Evolutionary conservation across 1,139 yeast species (phyloP).

Genomic region (Yueomyces sp.): DNA sequence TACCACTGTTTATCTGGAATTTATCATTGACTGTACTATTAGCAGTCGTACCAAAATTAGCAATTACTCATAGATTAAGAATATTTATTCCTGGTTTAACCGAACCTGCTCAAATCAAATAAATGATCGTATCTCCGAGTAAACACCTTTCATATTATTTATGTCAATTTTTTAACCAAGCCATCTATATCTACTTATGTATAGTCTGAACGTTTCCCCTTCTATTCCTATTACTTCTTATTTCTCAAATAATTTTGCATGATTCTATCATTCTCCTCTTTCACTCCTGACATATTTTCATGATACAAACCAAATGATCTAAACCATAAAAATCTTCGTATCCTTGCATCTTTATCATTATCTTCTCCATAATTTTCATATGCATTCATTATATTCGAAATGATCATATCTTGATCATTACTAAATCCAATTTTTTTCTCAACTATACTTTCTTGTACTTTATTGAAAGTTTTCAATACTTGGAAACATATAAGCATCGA

Average conservation of each 20-base stretch:
- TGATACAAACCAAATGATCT: slow-evolving; percentile 29
- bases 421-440: slow-evolving; percentile 29
- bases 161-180: no score
- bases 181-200: no score
- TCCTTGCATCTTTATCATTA: slow-evolving; percentile 35
- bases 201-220: no score
- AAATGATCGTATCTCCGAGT: no score
- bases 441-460: slow-evolving; percentile 20
- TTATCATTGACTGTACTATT: slow-evolving; percentile 67
- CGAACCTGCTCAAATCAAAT: slow-evolving; percentile 25
- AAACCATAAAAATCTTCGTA: slow-evolving; percentile 49
- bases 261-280: not conserved
- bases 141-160: no score
- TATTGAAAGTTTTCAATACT: slow-evolving; percentile 29
- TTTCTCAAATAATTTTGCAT: not conserved
- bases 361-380: slow-evolving; percentile 37
- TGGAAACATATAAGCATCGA: slow-evolving; percentile 21
- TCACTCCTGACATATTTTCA: not conserved
- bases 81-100: slow-evolving; percentile 43
- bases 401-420: slow-evolving; percentile 29
- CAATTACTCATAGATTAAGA: slow-evolving; percentile 66
- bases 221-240: no score
- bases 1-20: slow-evolving; percentile 67
- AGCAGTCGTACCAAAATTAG: slow-evolving; percentile 80
- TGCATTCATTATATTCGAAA: slow-evolving; percentile 28